Conservation (phyloP, 805 yeast genomes). For the Candida glaebosa region DNA sequence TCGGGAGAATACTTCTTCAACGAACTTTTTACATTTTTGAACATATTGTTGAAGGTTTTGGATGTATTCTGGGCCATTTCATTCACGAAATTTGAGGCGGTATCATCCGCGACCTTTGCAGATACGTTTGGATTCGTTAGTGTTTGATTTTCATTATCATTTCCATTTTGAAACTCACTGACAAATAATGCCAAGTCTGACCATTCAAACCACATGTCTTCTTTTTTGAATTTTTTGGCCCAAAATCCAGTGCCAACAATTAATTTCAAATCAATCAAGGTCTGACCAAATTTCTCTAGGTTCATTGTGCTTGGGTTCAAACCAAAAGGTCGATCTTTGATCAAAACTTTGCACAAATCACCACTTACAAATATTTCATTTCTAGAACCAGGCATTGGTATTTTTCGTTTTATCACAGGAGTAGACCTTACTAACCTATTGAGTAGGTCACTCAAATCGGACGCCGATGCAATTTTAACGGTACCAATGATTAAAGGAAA, state of each 20-base stretch:
- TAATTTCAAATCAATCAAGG: constrained; percentile 31
- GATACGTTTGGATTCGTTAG: too few species aligned
- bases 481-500: constrained; percentile 36
- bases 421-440: constrained; percentile 19
- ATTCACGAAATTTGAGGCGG: constrained; percentile 13
- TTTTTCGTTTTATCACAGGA: constrained; percentile 25
- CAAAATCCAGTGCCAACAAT: constrained; percentile 30
- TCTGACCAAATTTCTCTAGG: constrained; percentile 40
- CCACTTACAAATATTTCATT: constrained; percentile 40
- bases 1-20: constrained; percentile 27
- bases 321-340: constrained; percentile 23
- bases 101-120: neutral
- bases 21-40: constrained; percentile 31
- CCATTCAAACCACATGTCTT: constrained; percentile 46
- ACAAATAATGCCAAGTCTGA: constrained; percentile 26
- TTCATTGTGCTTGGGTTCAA: constrained; percentile 34
- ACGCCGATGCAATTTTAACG: constrained; percentile 12
- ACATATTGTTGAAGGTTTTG: constrained; percentile 27
- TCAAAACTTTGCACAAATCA: constrained; percentile 27
- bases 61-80: constrained; percentile 25
- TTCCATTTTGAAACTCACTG: constrained; percentile 5
- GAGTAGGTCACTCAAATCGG: constrained; percentile 22
- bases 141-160: neutral
- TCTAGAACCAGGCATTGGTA: constrained; percentile 39
- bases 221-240: constrained; percentile 35